These are phyloP conservation scores for Cordyceps pruinosa DNA, from an alignment of 2,329 filamentous ascomycete genomes.

Conservation along the genomic window DNA sequence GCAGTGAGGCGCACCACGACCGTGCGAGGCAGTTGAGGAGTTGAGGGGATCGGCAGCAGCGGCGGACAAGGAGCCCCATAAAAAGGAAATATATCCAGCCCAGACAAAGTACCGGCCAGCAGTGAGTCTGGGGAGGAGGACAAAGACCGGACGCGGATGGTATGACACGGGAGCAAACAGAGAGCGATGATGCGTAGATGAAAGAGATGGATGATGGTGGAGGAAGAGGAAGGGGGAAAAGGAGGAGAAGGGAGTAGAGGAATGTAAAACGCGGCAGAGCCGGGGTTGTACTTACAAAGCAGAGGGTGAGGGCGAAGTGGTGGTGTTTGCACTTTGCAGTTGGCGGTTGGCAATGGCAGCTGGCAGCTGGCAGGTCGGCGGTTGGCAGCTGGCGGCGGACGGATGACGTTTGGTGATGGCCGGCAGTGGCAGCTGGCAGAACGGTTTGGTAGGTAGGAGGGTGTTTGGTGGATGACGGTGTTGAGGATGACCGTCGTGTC, in stretches of 20 bases:
- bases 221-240: background rate
- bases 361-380: background rate
- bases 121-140: background rate
- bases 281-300: background rate
- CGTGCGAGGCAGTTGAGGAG: background rate
- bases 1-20: slow-evolving; percentile 1
- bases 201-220: background rate
- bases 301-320: too few species aligned
- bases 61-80: slow-evolving; percentile 4
- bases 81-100: slow-evolving; percentile 3
- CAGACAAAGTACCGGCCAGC: background rate
- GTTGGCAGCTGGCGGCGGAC: background rate
- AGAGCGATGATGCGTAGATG: background rate
- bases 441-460: too few species aligned
- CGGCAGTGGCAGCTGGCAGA: background rate
- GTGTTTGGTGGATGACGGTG: too few species aligned
- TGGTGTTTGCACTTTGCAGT: background rate
- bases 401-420: background rate
- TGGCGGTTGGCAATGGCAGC: background rate
- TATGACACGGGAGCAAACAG: slow-evolving; percentile 3
- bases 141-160: background rate
- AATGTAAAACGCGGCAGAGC: background rate
- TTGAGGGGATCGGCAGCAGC: slow-evolving; percentile 6
- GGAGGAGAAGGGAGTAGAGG: background rate
- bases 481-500: background rate